Evolutionary conservation across 75 land plant genomes (phyloP).

Genomic region (Isoetes taiwanensis): DNA sequence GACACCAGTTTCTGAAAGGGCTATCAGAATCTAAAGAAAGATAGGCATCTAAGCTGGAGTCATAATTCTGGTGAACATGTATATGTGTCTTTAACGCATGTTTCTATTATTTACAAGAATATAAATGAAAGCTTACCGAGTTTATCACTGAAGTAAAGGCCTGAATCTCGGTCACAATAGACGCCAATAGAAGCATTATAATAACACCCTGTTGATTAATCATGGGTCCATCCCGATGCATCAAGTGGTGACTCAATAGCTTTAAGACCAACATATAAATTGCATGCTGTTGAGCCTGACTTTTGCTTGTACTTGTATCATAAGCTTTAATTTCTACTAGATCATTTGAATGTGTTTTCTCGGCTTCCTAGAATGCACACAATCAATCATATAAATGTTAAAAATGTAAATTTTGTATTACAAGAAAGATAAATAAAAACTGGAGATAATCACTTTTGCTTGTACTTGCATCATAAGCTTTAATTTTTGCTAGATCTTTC

Average conservation of each 20-base stretch:
- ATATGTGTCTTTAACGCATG: not conserved
- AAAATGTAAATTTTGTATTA: too few relatives aligned
- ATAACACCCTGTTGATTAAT: slow-evolving; percentile 59
- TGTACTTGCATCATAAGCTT: too few relatives aligned
- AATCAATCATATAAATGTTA: too few relatives aligned
- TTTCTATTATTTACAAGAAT: not conserved
- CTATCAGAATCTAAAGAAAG: not conserved
- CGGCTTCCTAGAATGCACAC: too few relatives aligned
- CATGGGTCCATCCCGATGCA: slow-evolving; percentile 61
- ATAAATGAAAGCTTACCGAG: slow-evolving; percentile 36
- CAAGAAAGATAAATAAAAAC: too few relatives aligned
- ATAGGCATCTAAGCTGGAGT: not conserved
- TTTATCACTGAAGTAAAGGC: slow-evolving; percentile 56
- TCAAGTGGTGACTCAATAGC: slow-evolving; percentile 6
- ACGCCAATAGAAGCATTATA: slow-evolving; percentile 43
- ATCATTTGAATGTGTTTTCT: too few relatives aligned
- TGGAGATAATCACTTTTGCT: too few relatives aligned
- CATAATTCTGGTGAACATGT: not conserved
- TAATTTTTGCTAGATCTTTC: too few relatives aligned
- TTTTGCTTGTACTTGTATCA: too few relatives aligned
- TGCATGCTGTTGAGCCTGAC: too few relatives aligned
- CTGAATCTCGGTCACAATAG: slow-evolving; percentile 66
- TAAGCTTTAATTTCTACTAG: too few relatives aligned
- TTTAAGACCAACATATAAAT: not conserved
- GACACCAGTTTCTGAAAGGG: not conserved